Percentiles rank a stretch among this genome's conserved stretches.
These are phyloP conservation scores for Toxicodendron radicans DNA, from an alignment of 345 rosid species.

Conservation along the genomic window DNA sequence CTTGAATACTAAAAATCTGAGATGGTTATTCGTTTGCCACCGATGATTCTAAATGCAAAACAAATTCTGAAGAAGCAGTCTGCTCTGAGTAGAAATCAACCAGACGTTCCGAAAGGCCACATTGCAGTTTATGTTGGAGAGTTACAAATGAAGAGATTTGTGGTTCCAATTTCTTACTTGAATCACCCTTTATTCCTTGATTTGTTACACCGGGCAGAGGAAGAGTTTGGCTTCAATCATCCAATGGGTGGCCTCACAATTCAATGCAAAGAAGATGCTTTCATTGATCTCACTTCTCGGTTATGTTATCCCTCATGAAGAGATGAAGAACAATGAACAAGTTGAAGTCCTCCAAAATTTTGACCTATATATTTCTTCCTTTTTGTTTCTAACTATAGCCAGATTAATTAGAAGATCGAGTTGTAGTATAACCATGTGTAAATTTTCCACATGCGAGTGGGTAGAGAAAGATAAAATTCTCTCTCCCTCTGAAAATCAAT, in stretches of 20 bases:
- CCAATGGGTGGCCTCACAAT: slow-evolving; percentile 29
- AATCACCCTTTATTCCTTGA: slow-evolving; percentile 45
- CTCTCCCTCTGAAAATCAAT: not conserved
- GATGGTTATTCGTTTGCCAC: slow-evolving; percentile 38
- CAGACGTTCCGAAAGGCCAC: slow-evolving; percentile 46
- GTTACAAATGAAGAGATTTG: slow-evolving; percentile 35
- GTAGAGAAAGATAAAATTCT: not conserved
- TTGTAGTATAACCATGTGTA: not conserved
- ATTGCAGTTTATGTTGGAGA: slow-evolving; percentile 49
- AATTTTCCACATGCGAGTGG: not conserved
- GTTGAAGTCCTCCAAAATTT: slow-evolving; percentile 20
- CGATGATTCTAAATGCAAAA: slow-evolving; percentile 27
- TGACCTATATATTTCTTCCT: not conserved
- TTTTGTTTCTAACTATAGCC: not conserved
- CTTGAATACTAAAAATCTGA: not conserved
- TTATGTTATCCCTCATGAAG: not conserved
- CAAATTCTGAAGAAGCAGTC: slow-evolving; percentile 24
- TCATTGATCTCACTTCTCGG: slow-evolving; percentile 30
- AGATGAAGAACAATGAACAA: not conserved
- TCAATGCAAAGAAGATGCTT: slow-evolving; percentile 33
- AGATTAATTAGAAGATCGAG: not conserved
- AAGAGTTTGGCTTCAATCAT: slow-evolving; percentile 32
- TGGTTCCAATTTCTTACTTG: slow-evolving; percentile 41
- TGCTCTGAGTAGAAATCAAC: slow-evolving; percentile 1
- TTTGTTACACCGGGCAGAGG: slow-evolving; percentile 19